A percentile compares a stretch with the other conserved stretches of the same genome.
Evolutionary conservation across 768 basidiomycete species (phyloP).

Genomic region (Podaxis sp.): DNA sequence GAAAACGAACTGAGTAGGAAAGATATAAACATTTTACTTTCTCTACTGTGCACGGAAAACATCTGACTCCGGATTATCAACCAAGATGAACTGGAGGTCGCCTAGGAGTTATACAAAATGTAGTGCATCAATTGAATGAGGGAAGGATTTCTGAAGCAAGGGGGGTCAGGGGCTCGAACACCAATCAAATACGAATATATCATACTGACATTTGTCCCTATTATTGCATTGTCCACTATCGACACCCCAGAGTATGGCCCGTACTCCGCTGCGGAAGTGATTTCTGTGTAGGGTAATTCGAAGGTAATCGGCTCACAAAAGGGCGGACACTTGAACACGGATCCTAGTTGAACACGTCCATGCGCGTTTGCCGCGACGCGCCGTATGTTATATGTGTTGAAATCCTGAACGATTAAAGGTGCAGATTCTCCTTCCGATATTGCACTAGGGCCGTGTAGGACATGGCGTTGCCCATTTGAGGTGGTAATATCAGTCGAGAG

Average conservation of each 20-base stretch:
- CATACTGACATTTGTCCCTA: neutral
- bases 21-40: neutral
- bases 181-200: neutral
- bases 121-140: neutral
- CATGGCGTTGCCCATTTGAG: neutral
- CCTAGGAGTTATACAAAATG: neutral
- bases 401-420: neutral
- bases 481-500: neutral
- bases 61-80: neutral
- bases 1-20: neutral
- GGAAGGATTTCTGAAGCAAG: neutral
- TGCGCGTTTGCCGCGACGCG: neutral
- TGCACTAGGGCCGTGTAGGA: neutral
- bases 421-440: neutral
- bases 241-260: neutral
- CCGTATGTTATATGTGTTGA: neutral
- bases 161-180: neutral
- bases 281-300: neutral
- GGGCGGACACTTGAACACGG: neutral
- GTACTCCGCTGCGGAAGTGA: neutral
- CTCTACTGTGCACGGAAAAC: neutral
- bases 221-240: neutral
- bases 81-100: neutral
- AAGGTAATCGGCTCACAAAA: neutral
- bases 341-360: neutral